Base-by-base conservation (phyloP, 2,329 filamentous ascomycete species). In the Cucurbitaria berberidis region DNA sequence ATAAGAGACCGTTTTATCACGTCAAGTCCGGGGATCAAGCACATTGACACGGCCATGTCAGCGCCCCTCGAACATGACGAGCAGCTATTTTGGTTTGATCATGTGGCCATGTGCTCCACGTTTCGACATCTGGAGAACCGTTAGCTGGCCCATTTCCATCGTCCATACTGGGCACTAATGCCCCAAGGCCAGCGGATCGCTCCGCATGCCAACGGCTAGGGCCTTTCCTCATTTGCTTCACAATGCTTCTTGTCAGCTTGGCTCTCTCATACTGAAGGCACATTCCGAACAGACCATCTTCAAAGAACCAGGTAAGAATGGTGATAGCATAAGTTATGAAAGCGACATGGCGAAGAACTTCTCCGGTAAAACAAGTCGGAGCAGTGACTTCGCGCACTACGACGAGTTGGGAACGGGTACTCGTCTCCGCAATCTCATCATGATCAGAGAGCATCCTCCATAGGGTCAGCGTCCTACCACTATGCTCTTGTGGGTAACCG, bases 171-270 rank as follows among this genome's bases (percentile, higher is more conserved):
- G 57, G 57, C 44, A 43, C 51, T 60, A 55, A 60, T 54, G 48
- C 52, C 60, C 57, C 59, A 58, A 47, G 60, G 57, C 60, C 44
- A 59, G 56, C 68, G 65, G 64, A 65, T 72, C 64, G 64, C 64
- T 66, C 68, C 69, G 67, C 64, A 62, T 63, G 53, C 63, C 54
- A 62, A 61, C 57, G 53, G 54, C 56, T 58, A 59, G 55, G 55
- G 55, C 53, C 53, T 62, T 62, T 42, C 57, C 56, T 59, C 56
- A 60, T 63, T 67, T 60, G 65, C 59, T 55, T 44, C 24, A 38
- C 29, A 51, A 55, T 42, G 52, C 49, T 48, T 55, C 18, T 55
- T 51, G 58, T 62, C 53, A 51, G 46, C 59, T 68, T 68, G 64
- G 62, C 63, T 26, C 43, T 42, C 44, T 45, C 45, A 50, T 36